A percentile compares a stretch with the other conserved stretches of the same genome.
Evolutionary conservation across 139 green algal genomes (phyloP).

Genomic region (Chlorella sp.): DNA sequence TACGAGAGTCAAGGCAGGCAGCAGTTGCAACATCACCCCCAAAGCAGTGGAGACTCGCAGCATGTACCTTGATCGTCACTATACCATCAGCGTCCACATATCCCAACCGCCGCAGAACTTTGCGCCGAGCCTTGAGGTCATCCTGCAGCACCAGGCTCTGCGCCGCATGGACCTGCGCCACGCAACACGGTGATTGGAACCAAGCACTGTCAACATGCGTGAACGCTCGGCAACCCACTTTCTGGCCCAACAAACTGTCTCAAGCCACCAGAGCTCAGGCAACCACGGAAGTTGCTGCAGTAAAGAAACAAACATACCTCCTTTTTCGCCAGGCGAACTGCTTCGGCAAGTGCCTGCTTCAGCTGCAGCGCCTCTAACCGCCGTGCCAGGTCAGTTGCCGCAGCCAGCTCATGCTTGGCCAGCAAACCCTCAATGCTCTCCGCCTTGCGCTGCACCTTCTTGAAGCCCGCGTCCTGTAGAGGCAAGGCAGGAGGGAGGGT

Average conservation of each 20-base stretch:
- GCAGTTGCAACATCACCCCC: neutral
- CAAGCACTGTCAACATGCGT: too few species aligned
- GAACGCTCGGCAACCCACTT: too few species aligned
- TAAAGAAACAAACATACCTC: too few species aligned
- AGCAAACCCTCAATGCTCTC: conserved; percentile 62
- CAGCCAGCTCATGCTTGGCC: conserved; percentile 46
- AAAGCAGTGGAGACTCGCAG: neutral
- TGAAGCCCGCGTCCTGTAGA: conserved; percentile 29
- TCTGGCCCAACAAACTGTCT: too few species aligned
- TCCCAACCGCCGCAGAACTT: conserved; percentile 70
- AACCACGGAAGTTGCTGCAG: too few species aligned
- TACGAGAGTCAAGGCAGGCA: neutral
- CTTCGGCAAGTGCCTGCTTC: conserved; percentile 42
- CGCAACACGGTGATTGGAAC: too few species aligned
- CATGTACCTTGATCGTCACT: conserved; percentile 63
- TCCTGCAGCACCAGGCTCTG: conserved; percentile 66
- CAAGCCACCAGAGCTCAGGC: too few species aligned
- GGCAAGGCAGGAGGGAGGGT: neutral
- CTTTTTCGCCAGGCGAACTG: conserved; percentile 42
- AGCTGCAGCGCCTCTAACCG: conserved; percentile 45
- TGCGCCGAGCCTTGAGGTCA: conserved; percentile 60
- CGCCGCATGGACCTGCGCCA: conserved; percentile 57
- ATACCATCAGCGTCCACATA: conserved; percentile 60
- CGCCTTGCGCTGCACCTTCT: conserved; percentile 43
- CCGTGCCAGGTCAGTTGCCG: conserved; percentile 19